These are phyloP conservation scores for Xylaria arbuscula DNA, from an alignment of 2,329 filamentous ascomycete genomes.

Conservation along the genomic window DNA sequence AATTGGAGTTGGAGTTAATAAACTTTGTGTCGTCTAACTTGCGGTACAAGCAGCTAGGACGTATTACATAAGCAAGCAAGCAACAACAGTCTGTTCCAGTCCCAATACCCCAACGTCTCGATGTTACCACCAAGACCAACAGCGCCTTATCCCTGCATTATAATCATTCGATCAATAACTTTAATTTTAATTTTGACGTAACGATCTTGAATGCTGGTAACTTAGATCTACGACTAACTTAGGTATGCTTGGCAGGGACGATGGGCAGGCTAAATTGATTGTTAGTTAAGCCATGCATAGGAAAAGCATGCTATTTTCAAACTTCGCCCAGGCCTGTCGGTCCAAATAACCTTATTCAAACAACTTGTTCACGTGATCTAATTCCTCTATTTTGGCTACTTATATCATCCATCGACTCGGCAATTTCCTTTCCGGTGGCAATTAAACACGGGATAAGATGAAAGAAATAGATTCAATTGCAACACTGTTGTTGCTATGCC, in stretches of 20 bases:
- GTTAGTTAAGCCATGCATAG: neutral
- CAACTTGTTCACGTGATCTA: constrained; percentile 4
- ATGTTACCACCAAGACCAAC: neutral
- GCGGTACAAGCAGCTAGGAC: too few species aligned
- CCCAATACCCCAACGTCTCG: too few species aligned
- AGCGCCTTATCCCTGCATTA: constrained; percentile 12
- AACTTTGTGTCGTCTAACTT: too few species aligned
- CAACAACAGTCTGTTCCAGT: too few species aligned
- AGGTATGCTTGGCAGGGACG: neutral
- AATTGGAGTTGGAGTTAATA: too few species aligned
- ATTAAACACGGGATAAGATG: neutral
- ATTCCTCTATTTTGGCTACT: neutral
- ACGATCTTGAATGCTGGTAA: neutral
- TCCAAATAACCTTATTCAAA: constrained; percentile 17
- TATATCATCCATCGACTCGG: neutral
- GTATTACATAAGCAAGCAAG: too few species aligned
- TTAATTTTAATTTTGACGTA: neutral
- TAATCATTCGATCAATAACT: neutral
- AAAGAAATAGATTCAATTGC: constrained; percentile 22
- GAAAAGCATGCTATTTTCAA: neutral
- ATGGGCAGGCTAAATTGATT: constrained; percentile 10
- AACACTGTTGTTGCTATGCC: constrained; percentile 28
- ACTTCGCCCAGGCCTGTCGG: neutral
- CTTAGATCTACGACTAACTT: neutral
- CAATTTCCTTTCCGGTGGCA: neutral